Conservation (phyloP, 257 asterid species). For the Solanum sparsipilum region DNA sequence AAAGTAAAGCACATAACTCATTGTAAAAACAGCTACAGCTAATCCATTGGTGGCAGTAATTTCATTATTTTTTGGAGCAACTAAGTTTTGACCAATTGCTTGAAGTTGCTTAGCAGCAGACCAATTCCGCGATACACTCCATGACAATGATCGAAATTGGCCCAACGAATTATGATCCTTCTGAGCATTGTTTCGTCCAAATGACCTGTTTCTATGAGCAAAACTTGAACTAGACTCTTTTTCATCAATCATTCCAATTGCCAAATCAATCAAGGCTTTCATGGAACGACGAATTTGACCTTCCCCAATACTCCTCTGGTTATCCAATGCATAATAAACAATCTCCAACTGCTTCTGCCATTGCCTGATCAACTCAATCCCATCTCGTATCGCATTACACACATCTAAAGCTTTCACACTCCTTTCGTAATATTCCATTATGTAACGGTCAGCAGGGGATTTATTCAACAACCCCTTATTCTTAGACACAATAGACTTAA, state of each 20-base stretch:
- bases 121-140: conserved; percentile 25
- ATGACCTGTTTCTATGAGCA: conserved; percentile 14
- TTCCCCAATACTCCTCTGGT: conserved; percentile 45
- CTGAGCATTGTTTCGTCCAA: conserved; percentile 7
- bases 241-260: conserved; percentile 40
- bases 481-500: conserved; percentile 26
- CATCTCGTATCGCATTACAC: conserved; percentile 67
- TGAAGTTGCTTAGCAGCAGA: conserved; percentile 25
- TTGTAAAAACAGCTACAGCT: conserved; percentile 13
- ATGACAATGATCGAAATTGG: conserved; percentile 17
- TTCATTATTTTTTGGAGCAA: conserved; percentile 9
- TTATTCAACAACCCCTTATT: conserved; percentile 14
- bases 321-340: conserved; percentile 38
- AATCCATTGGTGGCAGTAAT: conserved; percentile 11
- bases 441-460: conserved; percentile 32
- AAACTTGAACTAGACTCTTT: conserved; percentile 4
- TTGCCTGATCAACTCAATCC: conserved; percentile 51
- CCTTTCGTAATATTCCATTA: conserved; percentile 47
- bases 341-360: conserved; percentile 68
- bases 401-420: conserved; percentile 64
- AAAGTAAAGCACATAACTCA: conserved; percentile 18
- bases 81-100: conserved; percentile 16
- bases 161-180: conserved; percentile 3
- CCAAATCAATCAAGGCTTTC: conserved; percentile 50
- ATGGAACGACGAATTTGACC: conserved; percentile 73